phyloP scores from a whole-genome alignment of 202 grass and related monocot genomes.

The Panicum hallii region DNA sequence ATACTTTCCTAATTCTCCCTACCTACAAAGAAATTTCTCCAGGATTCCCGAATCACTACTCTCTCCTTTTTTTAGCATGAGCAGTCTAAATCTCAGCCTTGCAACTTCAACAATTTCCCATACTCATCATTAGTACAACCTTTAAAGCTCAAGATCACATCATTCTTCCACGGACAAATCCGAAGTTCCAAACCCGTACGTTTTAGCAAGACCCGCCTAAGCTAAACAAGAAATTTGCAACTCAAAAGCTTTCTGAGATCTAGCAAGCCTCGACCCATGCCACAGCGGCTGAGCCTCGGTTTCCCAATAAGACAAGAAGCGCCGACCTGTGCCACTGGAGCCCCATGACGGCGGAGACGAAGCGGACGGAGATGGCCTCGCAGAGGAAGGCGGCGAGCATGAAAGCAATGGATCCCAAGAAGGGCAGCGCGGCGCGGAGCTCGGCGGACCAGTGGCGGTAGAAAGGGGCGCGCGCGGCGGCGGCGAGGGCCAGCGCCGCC shows the following conservation, averaged over 20 bases:
- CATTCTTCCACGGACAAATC: background rate
- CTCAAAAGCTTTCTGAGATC: conserved; percentile 38
- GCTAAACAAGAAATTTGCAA: conserved; percentile 14
- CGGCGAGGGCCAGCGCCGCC: conserved; percentile 63
- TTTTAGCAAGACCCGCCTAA: conserved; percentile 8
- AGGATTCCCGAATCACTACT: background rate
- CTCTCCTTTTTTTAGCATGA: background rate
- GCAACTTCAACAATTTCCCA: background rate
- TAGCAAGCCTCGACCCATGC: background rate
- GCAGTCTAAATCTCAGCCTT: background rate
- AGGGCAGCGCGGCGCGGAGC: conserved; percentile 72
- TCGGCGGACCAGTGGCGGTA: conserved; percentile 82
- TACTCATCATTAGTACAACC: background rate
- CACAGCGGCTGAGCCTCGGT: no score
- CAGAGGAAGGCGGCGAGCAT: conserved; percentile 74
- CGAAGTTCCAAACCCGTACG: background rate
- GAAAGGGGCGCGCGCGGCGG: conserved; percentile 55
- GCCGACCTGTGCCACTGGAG: conserved; percentile 81
- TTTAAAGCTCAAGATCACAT: background rate
- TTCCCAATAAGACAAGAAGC: background rate
- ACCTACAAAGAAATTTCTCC: background rate
- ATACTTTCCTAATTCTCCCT: background rate
- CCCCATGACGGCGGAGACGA: conserved; percentile 80
- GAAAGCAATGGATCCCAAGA: conserved; percentile 73
- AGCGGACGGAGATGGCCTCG: conserved; percentile 82